Conservation (phyloP, 768 basidiomycete species). For the Neoboletus subvelutipes region DNA sequence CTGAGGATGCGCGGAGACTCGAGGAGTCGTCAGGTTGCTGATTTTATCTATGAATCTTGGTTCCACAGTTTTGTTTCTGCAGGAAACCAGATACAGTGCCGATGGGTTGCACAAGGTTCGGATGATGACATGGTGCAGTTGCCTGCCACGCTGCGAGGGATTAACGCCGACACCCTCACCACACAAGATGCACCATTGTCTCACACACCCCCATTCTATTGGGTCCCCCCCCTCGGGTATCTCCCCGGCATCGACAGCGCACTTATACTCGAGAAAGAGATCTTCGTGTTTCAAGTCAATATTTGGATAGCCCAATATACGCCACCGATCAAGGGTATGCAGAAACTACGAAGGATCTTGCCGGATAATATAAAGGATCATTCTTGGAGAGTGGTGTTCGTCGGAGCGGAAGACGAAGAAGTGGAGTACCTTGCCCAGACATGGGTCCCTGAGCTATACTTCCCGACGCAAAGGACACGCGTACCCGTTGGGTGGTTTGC, state of each 20-base stretch:
- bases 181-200: too few relatives aligned
- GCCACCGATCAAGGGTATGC: not conserved
- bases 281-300: not conserved
- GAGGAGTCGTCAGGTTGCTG: not conserved
- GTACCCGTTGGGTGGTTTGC: not conserved
- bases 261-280: not conserved
- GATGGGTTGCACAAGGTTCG: not conserved
- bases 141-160: not conserved
- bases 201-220: too few relatives aligned
- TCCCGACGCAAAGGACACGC: rapidly evolving
- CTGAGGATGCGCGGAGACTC: not conserved
- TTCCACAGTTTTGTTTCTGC: not conserved
- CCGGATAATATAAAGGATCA: not conserved
- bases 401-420: not conserved
- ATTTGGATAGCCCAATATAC: rapidly evolving
- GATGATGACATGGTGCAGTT: too few relatives aligned
- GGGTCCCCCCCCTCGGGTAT: too few relatives aligned
- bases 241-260: not conserved
- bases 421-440: rapidly evolving
- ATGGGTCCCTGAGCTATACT: not conserved
- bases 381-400: not conserved
- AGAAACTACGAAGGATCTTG: not conserved
- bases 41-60: not conserved
- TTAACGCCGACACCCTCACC: too few relatives aligned
- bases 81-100: not conserved